Percentiles rank a stretch among this genome's conserved stretches.
These are phyloP conservation scores for Eragrostis nindensis DNA, from an alignment of 176 grass and related monocot genomes.

Conservation along the genomic window DNA sequence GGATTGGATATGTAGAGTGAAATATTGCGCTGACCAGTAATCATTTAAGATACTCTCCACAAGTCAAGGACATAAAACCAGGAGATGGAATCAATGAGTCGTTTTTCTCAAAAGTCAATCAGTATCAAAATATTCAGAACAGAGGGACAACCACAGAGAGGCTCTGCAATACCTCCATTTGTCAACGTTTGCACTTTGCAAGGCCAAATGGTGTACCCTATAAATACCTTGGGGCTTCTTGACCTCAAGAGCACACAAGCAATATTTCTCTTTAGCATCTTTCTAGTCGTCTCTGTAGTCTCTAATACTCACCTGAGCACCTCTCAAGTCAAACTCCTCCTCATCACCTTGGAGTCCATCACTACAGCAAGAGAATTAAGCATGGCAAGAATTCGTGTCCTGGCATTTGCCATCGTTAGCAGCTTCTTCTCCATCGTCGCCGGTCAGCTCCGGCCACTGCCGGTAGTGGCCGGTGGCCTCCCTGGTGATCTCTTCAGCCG, in stretches of 20 bases:
- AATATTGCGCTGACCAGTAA: conserved; percentile 15
- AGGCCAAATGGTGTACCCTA: conserved; percentile 21
- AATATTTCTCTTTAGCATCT: neutral
- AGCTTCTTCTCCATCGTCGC: conserved; percentile 27
- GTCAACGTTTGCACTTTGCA: conserved; percentile 42
- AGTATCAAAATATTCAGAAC: conserved; percentile 31
- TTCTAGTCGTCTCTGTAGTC: too few relatives aligned
- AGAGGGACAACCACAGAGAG: neutral
- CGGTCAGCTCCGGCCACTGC: conserved; percentile 23
- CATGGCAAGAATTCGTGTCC: conserved; percentile 21
- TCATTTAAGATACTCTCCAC: conserved; percentile 21
- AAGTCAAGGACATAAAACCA: conserved; percentile 43
- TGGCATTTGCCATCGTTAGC: conserved; percentile 11
- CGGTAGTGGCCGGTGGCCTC: neutral
- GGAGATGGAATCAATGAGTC: neutral
- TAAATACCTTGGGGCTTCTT: conserved; percentile 36
- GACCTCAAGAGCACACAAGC: conserved; percentile 30
- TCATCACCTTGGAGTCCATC: neutral
- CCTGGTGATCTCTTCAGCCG: conserved; percentile 29
- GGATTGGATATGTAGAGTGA: neutral
- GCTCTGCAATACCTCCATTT: conserved; percentile 29
- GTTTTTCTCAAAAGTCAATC: conserved; percentile 32
- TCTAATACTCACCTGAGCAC: neutral
- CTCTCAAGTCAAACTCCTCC: neutral
- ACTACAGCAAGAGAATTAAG: neutral